A percentile compares a stretch with the other conserved stretches of the same genome.
Conservation (phyloP, 257 asterid species). For the Rauvolfia tetraphylla region DNA sequence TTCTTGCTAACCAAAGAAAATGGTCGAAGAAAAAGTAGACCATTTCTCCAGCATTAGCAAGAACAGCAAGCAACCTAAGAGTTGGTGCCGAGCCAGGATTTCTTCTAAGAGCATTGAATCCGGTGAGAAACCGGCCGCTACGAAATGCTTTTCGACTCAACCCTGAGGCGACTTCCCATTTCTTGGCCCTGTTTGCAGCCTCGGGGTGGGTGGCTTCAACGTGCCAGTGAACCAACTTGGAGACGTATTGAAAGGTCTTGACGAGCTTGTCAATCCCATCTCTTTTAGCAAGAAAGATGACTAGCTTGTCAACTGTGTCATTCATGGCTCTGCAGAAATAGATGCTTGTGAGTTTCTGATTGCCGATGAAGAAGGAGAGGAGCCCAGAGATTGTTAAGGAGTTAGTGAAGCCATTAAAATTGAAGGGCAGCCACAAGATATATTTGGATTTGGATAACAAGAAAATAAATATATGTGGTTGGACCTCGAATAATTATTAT, state of each 20-base stretch:
- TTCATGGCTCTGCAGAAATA: conserved; percentile 33
- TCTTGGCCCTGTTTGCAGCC: conserved; percentile 60
- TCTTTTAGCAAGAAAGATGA: conserved; percentile 77
- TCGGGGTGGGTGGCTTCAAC: conserved; percentile 45
- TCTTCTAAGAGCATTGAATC: conserved; percentile 76
- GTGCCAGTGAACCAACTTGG: conserved; percentile 76
- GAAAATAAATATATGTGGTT: not conserved
- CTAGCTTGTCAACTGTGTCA: conserved; percentile 79
- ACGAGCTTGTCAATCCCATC: conserved; percentile 96
- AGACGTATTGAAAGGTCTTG: conserved; percentile 84
- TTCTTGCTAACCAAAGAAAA: conserved; percentile 73
- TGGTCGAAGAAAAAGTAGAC: conserved; percentile 95
- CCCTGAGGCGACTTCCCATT: conserved; percentile 87
- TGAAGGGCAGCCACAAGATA: conserved; percentile 13
- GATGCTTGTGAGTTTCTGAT: not conserved
- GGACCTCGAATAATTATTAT: not conserved
- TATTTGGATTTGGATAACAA: conserved; percentile 2
- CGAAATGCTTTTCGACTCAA: conserved; percentile 94
- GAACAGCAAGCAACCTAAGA: conserved; percentile 59
- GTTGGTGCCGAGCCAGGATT: conserved; percentile 49
- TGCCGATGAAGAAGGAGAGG: not conserved
- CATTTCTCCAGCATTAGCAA: conserved; percentile 84
- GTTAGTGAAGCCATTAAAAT: not conserved
- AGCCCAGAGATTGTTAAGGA: not conserved
- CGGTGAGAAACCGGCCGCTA: conserved; percentile 76